Evolutionary conservation across 2,329 filamentous ascomycete genomes (phyloP), one percentile per base, ranked within the genome.

Genomic region (Fusarium sp.): DNA sequence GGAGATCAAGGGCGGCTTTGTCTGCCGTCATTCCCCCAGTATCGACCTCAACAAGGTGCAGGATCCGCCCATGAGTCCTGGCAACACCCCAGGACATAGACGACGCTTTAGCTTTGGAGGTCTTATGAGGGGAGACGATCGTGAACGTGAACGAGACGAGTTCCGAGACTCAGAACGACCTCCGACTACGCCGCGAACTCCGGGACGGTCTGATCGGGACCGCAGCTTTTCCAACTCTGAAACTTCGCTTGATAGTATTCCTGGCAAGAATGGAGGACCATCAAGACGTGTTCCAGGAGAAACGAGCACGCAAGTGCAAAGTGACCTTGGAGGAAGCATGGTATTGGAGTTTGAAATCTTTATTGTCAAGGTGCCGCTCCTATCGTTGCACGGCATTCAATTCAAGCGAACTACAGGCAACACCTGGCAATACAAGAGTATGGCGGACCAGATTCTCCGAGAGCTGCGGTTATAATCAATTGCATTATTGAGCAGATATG

Each of bases 351-450:
- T 98, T 76, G 96, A 99, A 77, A 97, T 98, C 67, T 90, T 97
- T 71, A 96, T 99, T 71, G 96, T 99, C 77, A 99, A 99, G 81
- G 94, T 99, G 25, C 96, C 96, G 14, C 83, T 99, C 51, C 88
- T 99, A 63, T 94, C 92, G 41, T 82, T 99, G 58, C 95, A 99
- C 76, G 96, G 96, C 48, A 94, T 99, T 65, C 96, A 98, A 78
- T 99, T 99, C 83, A 99, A 99, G 85, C 94, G 96, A 77, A 90
- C 98, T 71, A 88, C 92, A 58, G 95, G 96, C 35, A 95, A 96
- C 62, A 98, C 96, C 60, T 98, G 95, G 94, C 94, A 97, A 79
- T 99, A 97, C 82, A 97, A 97, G 83, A 95, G 93, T 75, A 96
- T 98, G 94, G 96, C 96, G 35, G 94, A 97, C 79, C 94, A 94